Percentiles rank a stretch among this genome's conserved stretches.
These are phyloP conservation scores for Emericellopsis cladophorae DNA, from an alignment of 2,329 filamentous ascomycete genomes.

Conservation along the genomic window DNA sequence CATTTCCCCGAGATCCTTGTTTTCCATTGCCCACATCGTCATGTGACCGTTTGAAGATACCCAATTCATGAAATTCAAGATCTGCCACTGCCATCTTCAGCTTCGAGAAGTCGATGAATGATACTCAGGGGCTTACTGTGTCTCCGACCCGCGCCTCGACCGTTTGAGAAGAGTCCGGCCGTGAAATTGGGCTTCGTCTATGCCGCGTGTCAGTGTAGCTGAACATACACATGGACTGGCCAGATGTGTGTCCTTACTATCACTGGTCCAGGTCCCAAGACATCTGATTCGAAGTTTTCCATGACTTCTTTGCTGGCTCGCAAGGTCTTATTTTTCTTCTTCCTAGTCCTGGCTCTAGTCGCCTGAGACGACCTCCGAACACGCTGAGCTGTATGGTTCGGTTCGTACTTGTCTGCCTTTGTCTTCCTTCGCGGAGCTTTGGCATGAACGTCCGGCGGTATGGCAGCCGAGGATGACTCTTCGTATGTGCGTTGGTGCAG, in stretches of 20 bases:
- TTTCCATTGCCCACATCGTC: too few relatives aligned
- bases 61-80: conserved; percentile 38
- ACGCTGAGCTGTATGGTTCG: too few relatives aligned
- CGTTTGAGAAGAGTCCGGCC: conserved; percentile 19
- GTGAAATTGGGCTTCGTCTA: conserved; percentile 20
- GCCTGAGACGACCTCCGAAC: background rate
- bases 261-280: conserved; percentile 27
- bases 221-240: too few relatives aligned
- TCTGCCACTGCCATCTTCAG: conserved; percentile 30
- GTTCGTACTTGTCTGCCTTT: background rate
- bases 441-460: background rate
- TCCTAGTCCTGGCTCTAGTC: background rate
- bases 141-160: conserved; percentile 4
- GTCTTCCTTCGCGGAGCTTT: background rate
- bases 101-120: too few relatives aligned
- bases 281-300: conserved; percentile 40
- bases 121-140: too few relatives aligned
- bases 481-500: too few relatives aligned
- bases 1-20: too few relatives aligned
- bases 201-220: background rate
- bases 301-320: conserved; percentile 33
- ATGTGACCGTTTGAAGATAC: conserved; percentile 17
- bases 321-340: conserved; percentile 4
- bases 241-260: conserved; percentile 11
- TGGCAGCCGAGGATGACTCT: background rate